Base-by-base conservation (phyloP, 2,329 filamentous ascomycete genomes). In the Paracamarosporium sp. region DNA sequence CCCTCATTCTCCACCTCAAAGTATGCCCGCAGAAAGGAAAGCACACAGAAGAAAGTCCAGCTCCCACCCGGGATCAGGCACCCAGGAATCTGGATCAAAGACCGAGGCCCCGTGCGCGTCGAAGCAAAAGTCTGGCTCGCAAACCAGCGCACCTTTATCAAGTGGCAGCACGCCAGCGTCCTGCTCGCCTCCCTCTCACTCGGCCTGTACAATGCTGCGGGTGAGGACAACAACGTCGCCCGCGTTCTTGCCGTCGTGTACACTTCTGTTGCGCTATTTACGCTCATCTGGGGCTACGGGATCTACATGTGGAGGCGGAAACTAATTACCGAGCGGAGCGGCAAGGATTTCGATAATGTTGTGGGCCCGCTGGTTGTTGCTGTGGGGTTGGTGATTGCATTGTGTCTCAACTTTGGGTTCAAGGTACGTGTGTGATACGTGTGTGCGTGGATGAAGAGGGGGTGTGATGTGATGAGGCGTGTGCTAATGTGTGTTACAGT, bases 111-210 rank as follows among this genome's bases (percentile, higher is more conserved):
- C 33, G 85, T 98, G 63, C 90, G 93, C 73, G 92, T 99, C 56
- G 95, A 99, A 80, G 93, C 92, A 60, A 99, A 99, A 79, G 94
- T 99, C 28, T 99, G 95, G 94, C 88, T 99, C 56, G 95, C 95
- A 53, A 99, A 99, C 78, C 94, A 99, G 80, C 90, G 95, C 60
- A 99, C 95, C 0, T 99, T 97, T 75, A 89, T 99, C 77, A 98
- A 97, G 78, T 99, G 95, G 95, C 92, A 98, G 81, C 93, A 98
- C 76, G 93, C 99, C 70, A 90, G 88, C 60, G 87, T 99, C 47
- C 83, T 99, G 13, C 87, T 99, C 24, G 93, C 93, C 35, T 88
- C 89, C 22, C 80, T 99, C 28, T 91, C 92, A 0, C 81, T 99
- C 12, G 91, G 90, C 22, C 81, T 99, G 27, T 97, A 94, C 80